Base-by-base conservation (phyloP, 2,329 filamentous ascomycete genomes). In the Xylaria sp. region DNA sequence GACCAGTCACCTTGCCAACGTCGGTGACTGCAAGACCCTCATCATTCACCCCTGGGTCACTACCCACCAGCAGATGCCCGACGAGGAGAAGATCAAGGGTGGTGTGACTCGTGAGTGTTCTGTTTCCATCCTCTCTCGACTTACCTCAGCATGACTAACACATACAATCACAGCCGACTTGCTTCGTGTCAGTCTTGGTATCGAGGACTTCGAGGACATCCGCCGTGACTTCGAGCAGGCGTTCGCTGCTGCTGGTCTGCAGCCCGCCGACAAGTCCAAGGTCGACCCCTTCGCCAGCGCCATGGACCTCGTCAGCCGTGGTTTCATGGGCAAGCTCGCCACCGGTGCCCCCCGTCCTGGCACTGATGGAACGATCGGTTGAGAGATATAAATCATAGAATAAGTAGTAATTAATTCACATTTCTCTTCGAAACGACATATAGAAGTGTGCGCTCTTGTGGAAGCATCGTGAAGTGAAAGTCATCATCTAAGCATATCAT, bases 31-130 rank as follows among this genome's bases (percentile, higher is more conserved):
- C 37, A 90, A 90, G 76, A 89, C 87, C 9, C 78, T 89, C 56
- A 86, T 86, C 19, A 88, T 89, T 60, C 87, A 90, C 69, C 87
- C 87, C 1, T 88, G 86, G 84, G 84, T 83, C 8, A 90, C 87
- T 1, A 90, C 87, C 13, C 87, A 90, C 68, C 83, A 89, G 74
- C 87, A 89, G 72, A 77, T 90, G 60, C 80, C 76, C 18, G 85
- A 88, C 9, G 80, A 88, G 66, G 87, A 90, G 74, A 85, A 83
- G 71, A 74, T 79, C 50, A 82, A 79, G 68, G 85, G 83, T 18
- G 87, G 87, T 67, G 86, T 89, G 18, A 89, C 86, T 73, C 68
- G 69, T 71, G 65, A 11, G 69, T 70, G 48, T 52, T 53, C 44
- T 8, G 6, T 46, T 52, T 19, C 16, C 11, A 10, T 48, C n/a